Conservation (phyloP, 2,329 filamentous ascomycete species). For the Shiraia bambusicola region DNA sequence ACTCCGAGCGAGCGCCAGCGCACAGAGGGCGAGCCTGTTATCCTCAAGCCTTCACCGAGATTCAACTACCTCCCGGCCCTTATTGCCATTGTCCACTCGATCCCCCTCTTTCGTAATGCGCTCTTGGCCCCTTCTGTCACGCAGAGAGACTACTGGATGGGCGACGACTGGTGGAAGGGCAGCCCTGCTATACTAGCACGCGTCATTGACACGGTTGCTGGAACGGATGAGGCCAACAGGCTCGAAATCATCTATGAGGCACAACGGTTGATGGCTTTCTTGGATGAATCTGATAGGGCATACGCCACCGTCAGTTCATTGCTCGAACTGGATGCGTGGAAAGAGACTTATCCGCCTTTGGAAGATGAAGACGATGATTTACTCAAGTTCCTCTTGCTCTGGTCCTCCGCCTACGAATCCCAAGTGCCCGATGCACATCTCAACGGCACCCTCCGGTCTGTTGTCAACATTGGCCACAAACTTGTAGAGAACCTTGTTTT, state of each 20-base stretch:
- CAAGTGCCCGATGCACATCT: constrained; percentile 47
- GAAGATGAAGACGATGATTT: constrained; percentile 42
- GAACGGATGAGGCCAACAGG: constrained; percentile 29
- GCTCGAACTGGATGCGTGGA: constrained; percentile 46
- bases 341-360: constrained; percentile 12
- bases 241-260: constrained; percentile 57
- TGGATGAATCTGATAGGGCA: constrained; percentile 58
- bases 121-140: constrained; percentile 53
- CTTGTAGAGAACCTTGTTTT: constrained; percentile 31
- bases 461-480: constrained; percentile 35
- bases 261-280: constrained; percentile 63
- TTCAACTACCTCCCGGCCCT: constrained; percentile 59
- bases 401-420: constrained; percentile 50
- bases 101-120: constrained; percentile 60
- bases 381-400: constrained; percentile 52
- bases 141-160: constrained; percentile 55
- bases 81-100: constrained; percentile 63
- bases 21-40: constrained; percentile 53
- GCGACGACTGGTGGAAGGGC: constrained; percentile 65
- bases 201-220: constrained; percentile 49
- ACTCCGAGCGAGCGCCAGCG: constrained; percentile 52
- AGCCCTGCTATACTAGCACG: constrained; percentile 52
- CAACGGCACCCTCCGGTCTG: constrained; percentile 49
- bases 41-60: constrained; percentile 58
- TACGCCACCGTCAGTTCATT: constrained; percentile 60